phyloP scores from a whole-genome alignment of 345 rosid genomes.

The Aquilaria sinensis region DNA sequence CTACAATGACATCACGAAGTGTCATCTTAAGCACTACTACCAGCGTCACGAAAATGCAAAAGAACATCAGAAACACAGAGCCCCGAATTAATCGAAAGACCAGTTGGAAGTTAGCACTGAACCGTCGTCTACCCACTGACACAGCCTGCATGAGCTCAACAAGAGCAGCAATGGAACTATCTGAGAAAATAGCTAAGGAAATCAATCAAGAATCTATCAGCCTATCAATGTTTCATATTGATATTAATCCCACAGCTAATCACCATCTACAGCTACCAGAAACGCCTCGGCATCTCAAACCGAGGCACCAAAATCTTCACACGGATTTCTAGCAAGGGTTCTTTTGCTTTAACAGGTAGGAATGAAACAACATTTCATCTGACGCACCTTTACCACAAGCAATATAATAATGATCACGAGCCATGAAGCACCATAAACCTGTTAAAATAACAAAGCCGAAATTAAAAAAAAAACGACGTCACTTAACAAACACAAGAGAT shows the following conservation, averaged over 20 bases:
- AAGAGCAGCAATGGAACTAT: neutral
- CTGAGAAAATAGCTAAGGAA: neutral
- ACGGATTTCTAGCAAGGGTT: no score
- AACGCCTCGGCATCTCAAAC: no score
- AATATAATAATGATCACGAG: constrained; percentile 19
- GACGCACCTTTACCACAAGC: constrained; percentile 29
- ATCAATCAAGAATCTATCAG: constrained; percentile 5
- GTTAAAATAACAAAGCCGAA: neutral
- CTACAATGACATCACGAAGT: constrained; percentile 53
- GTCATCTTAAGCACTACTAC: constrained; percentile 51
- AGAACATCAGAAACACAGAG: constrained; percentile 51
- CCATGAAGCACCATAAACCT: constrained; percentile 36
- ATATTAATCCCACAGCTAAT: no score
- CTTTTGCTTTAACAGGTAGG: no score
- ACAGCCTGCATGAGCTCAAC: constrained; percentile 35
- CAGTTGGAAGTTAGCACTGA: constrained; percentile 74
- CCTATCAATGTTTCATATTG: no score
- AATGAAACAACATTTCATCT: neutral
- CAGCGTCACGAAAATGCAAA: constrained; percentile 43
- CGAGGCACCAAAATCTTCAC: no score
- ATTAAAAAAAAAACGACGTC: no score
- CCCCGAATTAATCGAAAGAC: constrained; percentile 69
- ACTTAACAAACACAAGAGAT: neutral
- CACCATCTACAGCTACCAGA: no score
- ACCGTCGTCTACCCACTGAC: constrained; percentile 58